Evolutionary conservation across 805 yeast species (phyloP).

Genomic region (Candida saitoana): DNA sequence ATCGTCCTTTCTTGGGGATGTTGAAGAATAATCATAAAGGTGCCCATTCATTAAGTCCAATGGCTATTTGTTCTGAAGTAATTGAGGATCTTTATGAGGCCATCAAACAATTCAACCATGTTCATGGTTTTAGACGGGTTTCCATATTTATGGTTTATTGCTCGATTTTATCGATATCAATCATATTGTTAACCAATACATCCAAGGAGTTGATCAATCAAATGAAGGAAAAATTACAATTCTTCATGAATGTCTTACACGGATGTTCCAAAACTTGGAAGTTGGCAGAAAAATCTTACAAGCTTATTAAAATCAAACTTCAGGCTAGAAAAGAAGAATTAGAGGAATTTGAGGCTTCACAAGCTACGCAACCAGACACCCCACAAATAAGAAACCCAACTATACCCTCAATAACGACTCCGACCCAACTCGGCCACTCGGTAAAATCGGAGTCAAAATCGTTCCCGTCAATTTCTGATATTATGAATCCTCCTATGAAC

Average conservation of each 20-base stretch:
- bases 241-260: slow-evolving; percentile 38
- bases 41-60: slow-evolving; percentile 25
- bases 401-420: not conserved
- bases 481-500: slow-evolving; percentile 4
- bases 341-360: not conserved
- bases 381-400: not conserved
- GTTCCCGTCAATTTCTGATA: slow-evolving; percentile 2
- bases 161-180: slow-evolving; percentile 43
- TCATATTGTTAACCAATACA: slow-evolving; percentile 33
- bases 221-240: slow-evolving; percentile 27
- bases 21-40: slow-evolving; percentile 10
- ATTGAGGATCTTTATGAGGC: slow-evolving; percentile 41
- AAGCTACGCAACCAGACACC: not conserved
- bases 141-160: slow-evolving; percentile 48
- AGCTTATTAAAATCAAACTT: slow-evolving; percentile 34
- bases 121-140: slow-evolving; percentile 39
- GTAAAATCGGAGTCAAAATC: slow-evolving; percentile 1
- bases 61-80: slow-evolving; percentile 32
- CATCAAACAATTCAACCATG: slow-evolving; percentile 30
- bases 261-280: slow-evolving; percentile 46
- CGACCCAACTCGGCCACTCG: not conserved
- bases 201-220: slow-evolving; percentile 21
- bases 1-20: slow-evolving; percentile 54
- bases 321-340: slow-evolving; percentile 13
- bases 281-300: slow-evolving; percentile 43